These are phyloP conservation scores for Trichoderma gamsii DNA, from an alignment of 495 filamentous ascomycete species.

Conservation along the genomic window DNA sequence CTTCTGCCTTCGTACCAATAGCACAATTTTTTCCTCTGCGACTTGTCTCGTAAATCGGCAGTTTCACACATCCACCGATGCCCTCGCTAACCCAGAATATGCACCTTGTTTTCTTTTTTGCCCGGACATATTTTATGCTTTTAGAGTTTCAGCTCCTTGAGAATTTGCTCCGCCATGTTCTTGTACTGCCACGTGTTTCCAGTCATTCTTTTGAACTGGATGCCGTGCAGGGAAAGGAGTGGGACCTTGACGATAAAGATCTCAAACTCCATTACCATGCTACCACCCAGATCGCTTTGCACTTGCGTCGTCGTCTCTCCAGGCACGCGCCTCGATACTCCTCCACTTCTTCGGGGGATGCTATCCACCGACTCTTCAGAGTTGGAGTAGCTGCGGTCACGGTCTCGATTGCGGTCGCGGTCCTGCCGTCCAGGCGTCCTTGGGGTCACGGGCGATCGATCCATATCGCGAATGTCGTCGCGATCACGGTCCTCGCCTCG, in stretches of 20 bases:
- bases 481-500: slow-evolving; percentile 51
- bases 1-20: background rate
- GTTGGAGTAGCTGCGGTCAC: slow-evolving; percentile 69
- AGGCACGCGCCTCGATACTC: slow-evolving; percentile 45
- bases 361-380: slow-evolving; percentile 75
- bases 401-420: slow-evolving; percentile 46
- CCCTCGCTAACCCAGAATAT: background rate
- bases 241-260: slow-evolving; percentile 98
- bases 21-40: background rate
- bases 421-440: slow-evolving; percentile 29
- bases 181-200: slow-evolving; percentile 98
- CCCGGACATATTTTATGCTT: background rate
- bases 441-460: slow-evolving; percentile 42
- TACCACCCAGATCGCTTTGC: slow-evolving; percentile 75
- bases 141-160: slow-evolving; percentile 79
- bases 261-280: slow-evolving; percentile 81
- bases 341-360: slow-evolving; percentile 40
- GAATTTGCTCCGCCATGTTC: slow-evolving; percentile 91
- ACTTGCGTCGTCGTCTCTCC: slow-evolving; percentile 83
- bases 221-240: slow-evolving; percentile 83
- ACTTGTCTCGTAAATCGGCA: background rate
- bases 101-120: background rate
- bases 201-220: slow-evolving; percentile 96
- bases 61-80: background rate
- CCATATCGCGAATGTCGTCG: slow-evolving; percentile 49